phyloP scores from a whole-genome alignment of 768 basidiomycete genomes.

The Lactarius vividus region DNA sequence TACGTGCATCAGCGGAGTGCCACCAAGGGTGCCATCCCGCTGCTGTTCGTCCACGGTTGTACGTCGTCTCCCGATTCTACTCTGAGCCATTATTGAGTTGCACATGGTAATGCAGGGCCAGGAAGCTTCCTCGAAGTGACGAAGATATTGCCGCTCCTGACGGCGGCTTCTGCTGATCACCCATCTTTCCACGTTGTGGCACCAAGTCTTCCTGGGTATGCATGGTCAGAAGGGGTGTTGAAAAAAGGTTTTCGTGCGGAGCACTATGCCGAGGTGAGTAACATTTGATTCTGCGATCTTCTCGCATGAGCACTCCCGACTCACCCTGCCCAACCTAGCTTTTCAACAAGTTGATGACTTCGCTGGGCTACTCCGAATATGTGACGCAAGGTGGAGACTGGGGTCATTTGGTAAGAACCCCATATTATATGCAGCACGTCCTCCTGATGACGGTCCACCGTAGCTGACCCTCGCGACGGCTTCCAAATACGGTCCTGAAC shows the following conservation, averaged over 20 bases:
- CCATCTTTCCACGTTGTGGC: slow-evolving; percentile 58
- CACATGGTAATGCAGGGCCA: slow-evolving; percentile 42
- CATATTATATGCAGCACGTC: background rate
- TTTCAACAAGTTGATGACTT: slow-evolving; percentile 34
- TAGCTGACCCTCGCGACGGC: slow-evolving; percentile 34
- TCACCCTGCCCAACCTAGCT: slow-evolving; percentile 16
- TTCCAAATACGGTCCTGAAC: slow-evolving; percentile 30
- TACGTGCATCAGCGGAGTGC: slow-evolving; percentile 34
- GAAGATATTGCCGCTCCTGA: slow-evolving; percentile 50
- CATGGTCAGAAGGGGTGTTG: slow-evolving; percentile 51
- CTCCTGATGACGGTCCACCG: background rate
- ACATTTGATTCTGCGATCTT: background rate
- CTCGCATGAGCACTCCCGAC: background rate
- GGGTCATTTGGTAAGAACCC: slow-evolving; percentile 38
- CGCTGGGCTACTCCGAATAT: slow-evolving; percentile 34
- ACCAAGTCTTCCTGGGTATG: slow-evolving; percentile 49
- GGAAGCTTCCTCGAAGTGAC: slow-evolving; percentile 50
- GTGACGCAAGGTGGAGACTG: slow-evolving; percentile 51
- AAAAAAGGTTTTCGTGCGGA: slow-evolving; percentile 43
- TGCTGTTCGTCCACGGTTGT: slow-evolving; percentile 59
- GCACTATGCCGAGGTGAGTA: slow-evolving; percentile 49
- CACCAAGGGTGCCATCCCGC: slow-evolving; percentile 43
- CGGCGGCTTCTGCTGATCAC: slow-evolving; percentile 35
- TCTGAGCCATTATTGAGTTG: background rate
- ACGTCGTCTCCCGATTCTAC: slow-evolving; percentile 18